Evolutionary conservation across 1,284 basidiomycete species (phyloP).

Genomic region (Amylostereum areolatum): DNA sequence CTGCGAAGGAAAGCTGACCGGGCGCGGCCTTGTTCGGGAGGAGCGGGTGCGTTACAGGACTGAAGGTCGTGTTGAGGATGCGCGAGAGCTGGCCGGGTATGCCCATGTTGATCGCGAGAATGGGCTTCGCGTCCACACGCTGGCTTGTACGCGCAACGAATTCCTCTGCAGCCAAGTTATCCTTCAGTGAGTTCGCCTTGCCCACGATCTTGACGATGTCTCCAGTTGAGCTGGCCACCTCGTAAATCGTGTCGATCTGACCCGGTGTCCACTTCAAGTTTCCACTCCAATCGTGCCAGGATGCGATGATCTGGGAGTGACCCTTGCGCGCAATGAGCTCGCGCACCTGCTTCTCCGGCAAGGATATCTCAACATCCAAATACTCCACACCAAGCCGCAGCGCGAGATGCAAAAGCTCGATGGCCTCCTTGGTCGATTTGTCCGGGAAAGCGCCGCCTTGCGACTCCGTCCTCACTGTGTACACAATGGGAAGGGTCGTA

Average conservation of each 20-base stretch:
- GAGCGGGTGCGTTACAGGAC: conserved; percentile 85
- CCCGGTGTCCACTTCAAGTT: conserved; percentile 77
- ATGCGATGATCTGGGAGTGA: conserved; percentile 78
- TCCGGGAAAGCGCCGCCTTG: conserved; percentile 95
- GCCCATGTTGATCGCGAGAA: conserved; percentile 96
- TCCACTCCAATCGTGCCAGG: conserved; percentile 93
- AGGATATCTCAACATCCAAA: conserved; percentile 86
- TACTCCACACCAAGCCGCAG: conserved; percentile 88
- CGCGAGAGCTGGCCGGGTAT: conserved; percentile 84
- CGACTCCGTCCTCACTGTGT: conserved; percentile 81
- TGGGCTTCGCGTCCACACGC: conserved; percentile 56
- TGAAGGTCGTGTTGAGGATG: conserved; percentile 81
- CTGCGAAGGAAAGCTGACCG: conserved; percentile 84
- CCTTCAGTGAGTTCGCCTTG: conserved; percentile 68
- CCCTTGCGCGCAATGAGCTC: conserved; percentile 65
- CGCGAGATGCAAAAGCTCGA: conserved; percentile 76
- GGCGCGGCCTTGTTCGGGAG: conserved; percentile 85
- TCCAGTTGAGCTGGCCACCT: conserved; percentile 59
- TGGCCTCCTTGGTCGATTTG: conserved; percentile 65
- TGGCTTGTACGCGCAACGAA: conserved; percentile 53
- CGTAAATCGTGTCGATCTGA: conserved; percentile 65
- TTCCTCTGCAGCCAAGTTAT: conserved; percentile 76
- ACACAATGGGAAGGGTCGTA: conserved; percentile 85
- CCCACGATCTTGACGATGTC: conserved; percentile 94
- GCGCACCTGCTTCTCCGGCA: conserved; percentile 59